phyloP scores from a whole-genome alignment of 768 basidiomycete genomes.

The Tulasnella sp. region DNA sequence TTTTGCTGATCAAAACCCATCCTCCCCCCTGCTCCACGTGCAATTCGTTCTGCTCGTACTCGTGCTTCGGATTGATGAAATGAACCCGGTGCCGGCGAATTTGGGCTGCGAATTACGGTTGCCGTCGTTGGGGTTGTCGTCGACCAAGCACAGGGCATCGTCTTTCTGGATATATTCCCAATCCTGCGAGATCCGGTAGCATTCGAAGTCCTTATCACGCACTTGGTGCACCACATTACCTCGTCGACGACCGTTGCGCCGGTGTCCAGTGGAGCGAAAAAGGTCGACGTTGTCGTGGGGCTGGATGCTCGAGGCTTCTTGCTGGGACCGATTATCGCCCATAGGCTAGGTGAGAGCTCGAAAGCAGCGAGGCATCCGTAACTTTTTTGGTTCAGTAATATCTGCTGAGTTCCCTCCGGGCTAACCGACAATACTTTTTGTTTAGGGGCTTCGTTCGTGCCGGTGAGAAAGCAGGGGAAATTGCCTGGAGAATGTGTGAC shows the following conservation, averaged over 20 bases:
- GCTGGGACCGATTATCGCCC: conserved; percentile 85
- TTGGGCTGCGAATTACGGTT: conserved; percentile 16
- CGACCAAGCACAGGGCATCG: conserved; percentile 61
- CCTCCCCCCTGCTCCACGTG: not conserved
- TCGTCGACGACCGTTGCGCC: conserved; percentile 57
- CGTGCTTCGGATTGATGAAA: not conserved
- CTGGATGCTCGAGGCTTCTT: conserved; percentile 96
- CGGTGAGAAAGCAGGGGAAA: conserved; percentile 91
- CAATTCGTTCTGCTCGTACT: not conserved
- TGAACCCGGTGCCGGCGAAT: conserved; percentile 13
- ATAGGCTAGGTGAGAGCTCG: conserved; percentile 54
- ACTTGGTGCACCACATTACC: conserved; percentile 79
- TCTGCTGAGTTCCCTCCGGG: not conserved
- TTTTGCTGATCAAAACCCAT: conserved; percentile 6
- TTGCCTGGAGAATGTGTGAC: conserved; percentile 81
- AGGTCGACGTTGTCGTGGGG: conserved; percentile 89
- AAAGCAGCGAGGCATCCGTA: not conserved
- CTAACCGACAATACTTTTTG: not conserved
- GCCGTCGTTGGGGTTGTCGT: not conserved
- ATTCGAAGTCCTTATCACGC: conserved; percentile 87
- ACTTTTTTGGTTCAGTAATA: not conserved
- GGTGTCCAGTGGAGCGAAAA: conserved; percentile 42
- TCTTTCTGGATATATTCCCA: conserved; percentile 94
- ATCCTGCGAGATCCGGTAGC: conserved; percentile 79
- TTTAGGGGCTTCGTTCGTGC: conserved; percentile 80